Evolutionary conservation across 2,329 filamentous ascomycete species (phyloP).

Genomic region (Coccinonectria pachysandricola): DNA sequence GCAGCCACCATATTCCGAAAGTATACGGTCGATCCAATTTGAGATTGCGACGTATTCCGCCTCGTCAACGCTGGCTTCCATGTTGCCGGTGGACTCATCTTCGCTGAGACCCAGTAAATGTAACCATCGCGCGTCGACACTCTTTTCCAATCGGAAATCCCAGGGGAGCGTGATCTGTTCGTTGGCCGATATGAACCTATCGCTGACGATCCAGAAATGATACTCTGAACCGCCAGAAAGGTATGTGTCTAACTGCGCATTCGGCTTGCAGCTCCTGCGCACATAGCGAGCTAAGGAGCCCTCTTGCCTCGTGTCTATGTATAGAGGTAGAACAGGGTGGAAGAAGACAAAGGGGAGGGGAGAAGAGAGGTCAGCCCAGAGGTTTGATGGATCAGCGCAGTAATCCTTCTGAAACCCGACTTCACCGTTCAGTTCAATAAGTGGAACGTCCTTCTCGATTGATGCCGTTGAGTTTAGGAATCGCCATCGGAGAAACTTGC

Average conservation of each 20-base stretch:
- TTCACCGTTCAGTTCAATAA: slow-evolving; percentile 67
- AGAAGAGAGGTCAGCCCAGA: slow-evolving; percentile 56
- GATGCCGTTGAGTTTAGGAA: slow-evolving; percentile 42
- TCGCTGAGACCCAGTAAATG: slow-evolving; percentile 53
- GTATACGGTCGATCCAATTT: slow-evolving; percentile 56
- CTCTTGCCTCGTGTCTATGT: slow-evolving; percentile 83
- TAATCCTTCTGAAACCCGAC: slow-evolving; percentile 67
- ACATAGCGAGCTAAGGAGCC: slow-evolving; percentile 81
- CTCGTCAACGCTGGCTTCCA: slow-evolving; percentile 46
- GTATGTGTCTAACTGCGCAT: slow-evolving; percentile 78
- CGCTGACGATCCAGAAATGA: slow-evolving; percentile 87
- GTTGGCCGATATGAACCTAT: slow-evolving; percentile 56
- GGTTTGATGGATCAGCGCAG: slow-evolving; percentile 53
- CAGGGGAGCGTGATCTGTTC: slow-evolving; percentile 55
- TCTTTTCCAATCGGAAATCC: slow-evolving; percentile 57
- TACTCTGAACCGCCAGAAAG: slow-evolving; percentile 70
- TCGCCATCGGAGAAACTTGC: slow-evolving; percentile 53
- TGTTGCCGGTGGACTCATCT: slow-evolving; percentile 38
- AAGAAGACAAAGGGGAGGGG: slow-evolving; percentile 74
- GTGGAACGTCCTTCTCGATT: slow-evolving; percentile 46
- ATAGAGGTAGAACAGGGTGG: slow-evolving; percentile 77
- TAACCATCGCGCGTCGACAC: slow-evolving; percentile 41
- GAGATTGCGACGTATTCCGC: slow-evolving; percentile 50
- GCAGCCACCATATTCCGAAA: slow-evolving; percentile 71
- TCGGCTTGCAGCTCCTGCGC: slow-evolving; percentile 85